These are phyloP conservation scores for Podaxis sp. DNA, from an alignment of 768 basidiomycete species.

Conservation along the genomic window DNA sequence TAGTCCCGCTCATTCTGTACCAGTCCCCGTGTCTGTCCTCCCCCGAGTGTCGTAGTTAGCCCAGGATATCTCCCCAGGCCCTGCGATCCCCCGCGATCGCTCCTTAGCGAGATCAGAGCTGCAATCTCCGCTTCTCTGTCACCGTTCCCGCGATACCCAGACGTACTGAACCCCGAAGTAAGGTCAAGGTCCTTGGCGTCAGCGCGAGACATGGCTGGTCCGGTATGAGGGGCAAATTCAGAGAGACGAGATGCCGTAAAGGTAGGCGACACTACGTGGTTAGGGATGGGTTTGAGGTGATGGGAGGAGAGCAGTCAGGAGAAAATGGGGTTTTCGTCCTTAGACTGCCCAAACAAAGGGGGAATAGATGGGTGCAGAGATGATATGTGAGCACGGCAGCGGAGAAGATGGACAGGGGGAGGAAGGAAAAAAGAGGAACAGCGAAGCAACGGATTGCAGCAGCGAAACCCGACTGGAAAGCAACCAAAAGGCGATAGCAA, in stretches of 20 bases:
- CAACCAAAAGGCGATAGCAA: conserved; percentile 23
- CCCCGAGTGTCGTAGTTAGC: not conserved
- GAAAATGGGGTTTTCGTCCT: not conserved
- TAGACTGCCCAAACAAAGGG: not conserved
- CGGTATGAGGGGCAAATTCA: conserved; percentile 7
- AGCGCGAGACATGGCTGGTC: conserved; percentile 39
- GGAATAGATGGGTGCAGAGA: not conserved
- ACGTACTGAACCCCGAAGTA: conserved; percentile 30
- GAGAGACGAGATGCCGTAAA: conserved; percentile 16
- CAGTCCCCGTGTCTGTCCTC: not conserved
- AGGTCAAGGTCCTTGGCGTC: conserved; percentile 41
- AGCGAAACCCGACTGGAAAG: conserved; percentile 14
- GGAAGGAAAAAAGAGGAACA: conserved; percentile 15
- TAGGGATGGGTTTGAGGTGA: conserved; percentile 2
- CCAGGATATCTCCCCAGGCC: not conserved
- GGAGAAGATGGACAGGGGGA: conserved; percentile 7
- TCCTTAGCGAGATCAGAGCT: not conserved
- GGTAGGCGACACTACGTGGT: not conserved
- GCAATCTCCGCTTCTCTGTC: conserved; percentile 8
- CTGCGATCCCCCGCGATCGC: conserved; percentile 9
- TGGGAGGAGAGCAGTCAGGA: not conserved
- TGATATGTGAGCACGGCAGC: conserved; percentile 19
- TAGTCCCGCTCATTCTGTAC: conserved; percentile 22
- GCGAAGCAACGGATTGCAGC: conserved; percentile 20
- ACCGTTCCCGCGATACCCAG: not conserved